Conservation (phyloP, 2,329 filamentous ascomycete species). For the Alternaria ethzedia region DNA sequence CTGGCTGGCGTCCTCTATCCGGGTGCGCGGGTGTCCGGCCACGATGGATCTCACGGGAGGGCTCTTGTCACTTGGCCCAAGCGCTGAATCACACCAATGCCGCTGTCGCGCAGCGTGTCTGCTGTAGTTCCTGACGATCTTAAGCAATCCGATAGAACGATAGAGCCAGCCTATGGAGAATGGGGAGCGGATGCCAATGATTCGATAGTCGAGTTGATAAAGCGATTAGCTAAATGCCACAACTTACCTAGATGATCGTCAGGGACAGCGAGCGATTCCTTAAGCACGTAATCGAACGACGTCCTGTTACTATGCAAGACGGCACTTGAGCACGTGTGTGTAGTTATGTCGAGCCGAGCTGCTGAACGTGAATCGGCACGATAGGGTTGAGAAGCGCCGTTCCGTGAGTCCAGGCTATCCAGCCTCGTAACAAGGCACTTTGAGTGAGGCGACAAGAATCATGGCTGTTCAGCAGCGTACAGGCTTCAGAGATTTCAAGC, state of each 20-base stretch:
- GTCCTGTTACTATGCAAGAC: not conserved
- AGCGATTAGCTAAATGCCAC: not conserved
- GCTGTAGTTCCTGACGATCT: not conserved
- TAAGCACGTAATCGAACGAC: not conserved
- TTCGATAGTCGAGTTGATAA: not conserved
- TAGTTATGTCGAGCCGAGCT: not conserved
- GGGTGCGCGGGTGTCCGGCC: slow-evolving; percentile 1
- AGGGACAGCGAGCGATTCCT: not conserved
- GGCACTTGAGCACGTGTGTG: not conserved
- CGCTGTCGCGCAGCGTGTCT: not conserved
- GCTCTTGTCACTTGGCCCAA: not conserved
- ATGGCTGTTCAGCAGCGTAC: not conserved
- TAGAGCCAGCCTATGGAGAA: not conserved
- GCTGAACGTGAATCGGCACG: not conserved
- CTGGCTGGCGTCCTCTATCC: not conserved
- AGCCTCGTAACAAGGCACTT: not conserved
- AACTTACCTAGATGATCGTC: not conserved
- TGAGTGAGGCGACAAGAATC: not conserved
- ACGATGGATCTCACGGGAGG: not conserved
- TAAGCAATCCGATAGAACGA: not conserved
- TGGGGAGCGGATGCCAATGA: not conserved
- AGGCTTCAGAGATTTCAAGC: not conserved
- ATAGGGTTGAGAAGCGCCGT: not conserved
- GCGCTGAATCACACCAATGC: not conserved
- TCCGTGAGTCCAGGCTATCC: not conserved